Conservation (phyloP, 176 grass and related monocot species). For the Aegilops sharonensis region DNA sequence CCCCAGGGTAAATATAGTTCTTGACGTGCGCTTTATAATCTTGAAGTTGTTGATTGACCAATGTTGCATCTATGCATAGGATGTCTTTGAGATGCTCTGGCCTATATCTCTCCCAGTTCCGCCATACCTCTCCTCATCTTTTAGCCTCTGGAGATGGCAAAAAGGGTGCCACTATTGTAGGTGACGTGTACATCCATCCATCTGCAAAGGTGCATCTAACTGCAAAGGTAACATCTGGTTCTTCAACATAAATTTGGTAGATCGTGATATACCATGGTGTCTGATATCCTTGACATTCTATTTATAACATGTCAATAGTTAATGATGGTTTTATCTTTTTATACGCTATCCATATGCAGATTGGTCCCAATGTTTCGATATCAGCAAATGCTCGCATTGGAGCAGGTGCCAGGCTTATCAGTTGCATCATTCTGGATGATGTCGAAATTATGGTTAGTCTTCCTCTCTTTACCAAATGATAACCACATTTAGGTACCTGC, state of each 20-base stretch:
- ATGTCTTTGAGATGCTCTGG: slow-evolving; percentile 97
- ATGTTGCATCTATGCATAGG: slow-evolving; percentile 44
- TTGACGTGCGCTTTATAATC: background rate
- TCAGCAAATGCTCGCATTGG: slow-evolving; percentile 97
- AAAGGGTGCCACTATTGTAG: slow-evolving; percentile 67
- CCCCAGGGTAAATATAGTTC: slow-evolving; percentile 69
- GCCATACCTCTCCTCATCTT: slow-evolving; percentile 69
- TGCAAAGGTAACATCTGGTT: slow-evolving; percentile 71
- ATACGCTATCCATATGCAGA: slow-evolving; percentile 47
- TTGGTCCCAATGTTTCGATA: slow-evolving; percentile 99
- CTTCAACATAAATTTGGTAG: slow-evolving; percentile 11
- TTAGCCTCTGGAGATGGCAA: slow-evolving; percentile 80
- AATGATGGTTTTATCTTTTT: background rate
- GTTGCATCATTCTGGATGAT: slow-evolving; percentile 96
- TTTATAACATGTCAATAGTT: background rate
- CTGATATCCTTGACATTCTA: background rate
- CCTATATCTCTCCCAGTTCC: slow-evolving; percentile 87
- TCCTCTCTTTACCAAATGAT: background rate
- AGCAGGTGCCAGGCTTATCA: slow-evolving; percentile 93
- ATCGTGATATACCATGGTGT: slow-evolving; percentile 2
- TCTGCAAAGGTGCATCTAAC: slow-evolving; percentile 96
- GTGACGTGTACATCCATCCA: slow-evolving; percentile 97
- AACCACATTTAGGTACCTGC: slow-evolving; percentile 8
- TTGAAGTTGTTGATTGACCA: slow-evolving; percentile 16
- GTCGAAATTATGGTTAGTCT: slow-evolving; percentile 96